These are phyloP conservation scores for Pleurotus cornucopiae DNA, from an alignment of 768 basidiomycete genomes.

Conservation along the genomic window DNA sequence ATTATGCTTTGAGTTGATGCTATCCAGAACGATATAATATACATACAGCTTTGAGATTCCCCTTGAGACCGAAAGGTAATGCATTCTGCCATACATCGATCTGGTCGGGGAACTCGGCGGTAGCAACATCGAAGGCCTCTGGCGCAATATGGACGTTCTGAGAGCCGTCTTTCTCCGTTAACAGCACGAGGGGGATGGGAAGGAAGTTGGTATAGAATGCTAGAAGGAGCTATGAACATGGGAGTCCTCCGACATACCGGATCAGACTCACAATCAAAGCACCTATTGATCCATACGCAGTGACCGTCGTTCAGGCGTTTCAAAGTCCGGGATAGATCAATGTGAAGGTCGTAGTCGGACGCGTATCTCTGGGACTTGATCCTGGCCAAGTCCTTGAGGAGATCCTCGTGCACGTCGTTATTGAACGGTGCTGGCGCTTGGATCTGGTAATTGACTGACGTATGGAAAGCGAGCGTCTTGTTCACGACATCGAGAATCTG, in stretches of 20 bases:
- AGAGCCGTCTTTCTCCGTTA: constrained; percentile 37
- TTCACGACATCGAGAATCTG: constrained; percentile 56
- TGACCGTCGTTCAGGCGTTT: constrained; percentile 58
- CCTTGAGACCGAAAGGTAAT: constrained; percentile 40
- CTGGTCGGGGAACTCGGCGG: constrained; percentile 46
- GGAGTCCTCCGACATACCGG: background rate
- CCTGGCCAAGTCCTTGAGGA: constrained; percentile 43
- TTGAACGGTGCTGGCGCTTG: constrained; percentile 49
- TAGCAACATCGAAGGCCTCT: constrained; percentile 47
- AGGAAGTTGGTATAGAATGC: constrained; percentile 22
- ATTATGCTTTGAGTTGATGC: constrained; percentile 14
- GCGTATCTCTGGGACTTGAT: constrained; percentile 38
- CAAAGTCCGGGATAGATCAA: constrained; percentile 49
- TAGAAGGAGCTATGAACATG: constrained; percentile 9
- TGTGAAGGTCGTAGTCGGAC: constrained; percentile 53
- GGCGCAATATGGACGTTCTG: constrained; percentile 52
- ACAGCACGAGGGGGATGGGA: constrained; percentile 42
- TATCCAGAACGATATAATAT: background rate
- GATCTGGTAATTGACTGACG: constrained; percentile 58
- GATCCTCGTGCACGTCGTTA: constrained; percentile 53
- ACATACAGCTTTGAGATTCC: constrained; percentile 40
- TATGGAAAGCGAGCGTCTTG: constrained; percentile 57
- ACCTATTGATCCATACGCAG: constrained; percentile 50
- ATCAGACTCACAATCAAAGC: constrained; percentile 42
- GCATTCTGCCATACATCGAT: constrained; percentile 53